phyloP scores from a whole-genome alignment of 768 basidiomycete genomes.

The Clathrus columnatus region DNA sequence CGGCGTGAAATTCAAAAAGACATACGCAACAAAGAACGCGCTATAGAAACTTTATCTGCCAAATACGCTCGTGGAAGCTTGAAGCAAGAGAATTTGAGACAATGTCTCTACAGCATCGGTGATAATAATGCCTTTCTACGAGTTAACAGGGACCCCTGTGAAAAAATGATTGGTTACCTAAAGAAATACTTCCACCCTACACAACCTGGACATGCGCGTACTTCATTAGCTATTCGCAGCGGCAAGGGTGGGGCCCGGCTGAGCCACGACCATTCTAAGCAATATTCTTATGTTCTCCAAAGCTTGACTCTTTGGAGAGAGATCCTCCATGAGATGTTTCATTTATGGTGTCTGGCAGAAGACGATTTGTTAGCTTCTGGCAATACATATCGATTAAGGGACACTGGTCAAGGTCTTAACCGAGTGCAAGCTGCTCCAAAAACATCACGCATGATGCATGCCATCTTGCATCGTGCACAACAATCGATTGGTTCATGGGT shows the following conservation, averaged over 20 bases:
- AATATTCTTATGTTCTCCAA: slow-evolving; percentile 79
- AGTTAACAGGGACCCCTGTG: slow-evolving; percentile 81
- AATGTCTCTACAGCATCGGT: slow-evolving; percentile 81
- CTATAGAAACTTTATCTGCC: slow-evolving; percentile 64
- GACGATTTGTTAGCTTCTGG: slow-evolving; percentile 73
- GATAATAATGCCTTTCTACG: slow-evolving; percentile 87
- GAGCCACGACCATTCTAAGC: slow-evolving; percentile 77
- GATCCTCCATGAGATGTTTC: slow-evolving; percentile 86
- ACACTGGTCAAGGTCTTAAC: slow-evolving; percentile 87
- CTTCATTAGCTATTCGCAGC: slow-evolving; percentile 70
- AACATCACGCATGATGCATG: slow-evolving; percentile 86
- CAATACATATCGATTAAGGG: slow-evolving; percentile 68
- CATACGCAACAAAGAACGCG: slow-evolving; percentile 77
- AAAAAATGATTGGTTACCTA: slow-evolving; percentile 69
- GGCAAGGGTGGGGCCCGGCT: slow-evolving; percentile 73
- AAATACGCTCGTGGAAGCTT: slow-evolving; percentile 50
- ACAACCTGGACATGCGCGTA: slow-evolving; percentile 51
- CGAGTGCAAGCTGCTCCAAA: slow-evolving; percentile 82
- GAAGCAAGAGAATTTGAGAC: slow-evolving; percentile 56
- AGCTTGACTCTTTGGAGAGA: slow-evolving; percentile 83
- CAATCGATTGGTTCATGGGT: slow-evolving; percentile 76
- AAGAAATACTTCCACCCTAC: slow-evolving; percentile 73
- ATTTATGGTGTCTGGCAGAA: slow-evolving; percentile 73
- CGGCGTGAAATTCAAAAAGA: slow-evolving; percentile 77
- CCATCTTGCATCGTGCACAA: slow-evolving; percentile 76